phyloP scores from a whole-genome alignment of 495 filamentous ascomycete genomes.

The Filosporella fistucella region DNA sequence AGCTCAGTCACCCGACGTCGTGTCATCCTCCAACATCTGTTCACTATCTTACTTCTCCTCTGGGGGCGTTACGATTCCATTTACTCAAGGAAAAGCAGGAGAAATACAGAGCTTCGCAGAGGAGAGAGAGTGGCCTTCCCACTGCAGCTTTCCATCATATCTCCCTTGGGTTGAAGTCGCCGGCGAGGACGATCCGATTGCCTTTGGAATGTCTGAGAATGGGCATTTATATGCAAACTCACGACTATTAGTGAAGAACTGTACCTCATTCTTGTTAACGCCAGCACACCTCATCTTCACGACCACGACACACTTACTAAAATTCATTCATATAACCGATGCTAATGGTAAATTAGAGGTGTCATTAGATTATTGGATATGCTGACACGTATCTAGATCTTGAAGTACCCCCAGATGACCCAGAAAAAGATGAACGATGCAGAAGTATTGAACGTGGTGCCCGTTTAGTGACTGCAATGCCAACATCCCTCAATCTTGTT shows the following conservation, averaged over 20 bases:
- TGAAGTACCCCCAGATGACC: slow-evolving; percentile 80
- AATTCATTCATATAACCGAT: slow-evolving; percentile 79
- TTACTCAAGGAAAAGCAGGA: slow-evolving; percentile 16
- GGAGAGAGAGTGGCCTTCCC: slow-evolving; percentile 2
- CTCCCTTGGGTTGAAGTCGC: slow-evolving; percentile 48
- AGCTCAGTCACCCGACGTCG: not conserved
- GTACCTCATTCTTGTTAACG: slow-evolving; percentile 85
- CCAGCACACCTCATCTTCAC: slow-evolving; percentile 84
- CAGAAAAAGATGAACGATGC: slow-evolving; percentile 88
- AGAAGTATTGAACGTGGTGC: slow-evolving; percentile 88
- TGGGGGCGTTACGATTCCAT: slow-evolving; percentile 7
- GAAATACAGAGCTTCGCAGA: slow-evolving; percentile 13
- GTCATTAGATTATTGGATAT: not conserved
- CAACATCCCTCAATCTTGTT: slow-evolving; percentile 73
- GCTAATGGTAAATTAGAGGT: slow-evolving; percentile 52
- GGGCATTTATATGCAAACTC: slow-evolving; percentile 79
- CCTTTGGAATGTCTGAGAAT: slow-evolving; percentile 62
- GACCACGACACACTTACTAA: slow-evolving; percentile 83
- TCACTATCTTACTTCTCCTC: slow-evolving; percentile 13
- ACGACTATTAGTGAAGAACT: slow-evolving; percentile 68
- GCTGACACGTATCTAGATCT: slow-evolving; percentile 44
- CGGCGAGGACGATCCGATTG: slow-evolving; percentile 34
- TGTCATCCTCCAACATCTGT: slow-evolving; percentile 1
- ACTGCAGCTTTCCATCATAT: slow-evolving; percentile 33
- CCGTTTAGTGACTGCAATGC: slow-evolving; percentile 82